A percentile compares a stretch with the other conserved stretches of the same genome.
phyloP scores from a whole-genome alignment of 2,329 filamentous ascomycete species.

The Ceratocystis cubensis region DNA sequence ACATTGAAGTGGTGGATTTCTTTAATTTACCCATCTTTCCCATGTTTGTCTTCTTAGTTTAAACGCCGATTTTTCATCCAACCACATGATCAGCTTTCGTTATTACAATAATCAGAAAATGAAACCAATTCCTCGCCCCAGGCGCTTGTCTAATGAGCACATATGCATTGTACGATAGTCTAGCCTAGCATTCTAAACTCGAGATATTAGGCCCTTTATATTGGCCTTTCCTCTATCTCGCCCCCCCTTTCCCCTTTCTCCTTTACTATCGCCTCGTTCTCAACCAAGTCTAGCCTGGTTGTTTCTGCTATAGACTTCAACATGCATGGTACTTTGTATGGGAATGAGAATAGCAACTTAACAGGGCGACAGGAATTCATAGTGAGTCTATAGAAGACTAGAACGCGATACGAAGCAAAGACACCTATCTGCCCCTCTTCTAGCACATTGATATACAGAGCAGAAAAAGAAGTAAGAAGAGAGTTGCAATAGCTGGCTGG shows the following conservation, averaged over 20 bases:
- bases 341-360: not conserved
- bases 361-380: too few species aligned
- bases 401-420: too few species aligned
- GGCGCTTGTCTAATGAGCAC: not conserved
- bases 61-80: not conserved
- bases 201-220: not conserved
- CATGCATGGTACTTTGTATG: not conserved
- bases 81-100: not conserved
- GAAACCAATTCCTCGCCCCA: not conserved
- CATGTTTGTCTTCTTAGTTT: not conserved
- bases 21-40: not conserved
- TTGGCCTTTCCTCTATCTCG: not conserved
- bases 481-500: not conserved
- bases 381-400: too few species aligned
- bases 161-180: not conserved
- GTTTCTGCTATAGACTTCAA: not conserved
- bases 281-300: not conserved
- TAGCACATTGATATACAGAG: not conserved
- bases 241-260: not conserved
- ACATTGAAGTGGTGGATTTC: not conserved
- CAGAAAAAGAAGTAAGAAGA: not conserved
- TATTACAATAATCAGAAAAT: not conserved
- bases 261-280: not conserved
- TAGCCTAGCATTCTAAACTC: not conserved
- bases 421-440: not conserved